Percentiles rank a stretch among this genome's conserved stretches.
Evolutionary conservation across 495 filamentous ascomycete genomes (phyloP).

Genomic region (Chaetomium fimeti): DNA sequence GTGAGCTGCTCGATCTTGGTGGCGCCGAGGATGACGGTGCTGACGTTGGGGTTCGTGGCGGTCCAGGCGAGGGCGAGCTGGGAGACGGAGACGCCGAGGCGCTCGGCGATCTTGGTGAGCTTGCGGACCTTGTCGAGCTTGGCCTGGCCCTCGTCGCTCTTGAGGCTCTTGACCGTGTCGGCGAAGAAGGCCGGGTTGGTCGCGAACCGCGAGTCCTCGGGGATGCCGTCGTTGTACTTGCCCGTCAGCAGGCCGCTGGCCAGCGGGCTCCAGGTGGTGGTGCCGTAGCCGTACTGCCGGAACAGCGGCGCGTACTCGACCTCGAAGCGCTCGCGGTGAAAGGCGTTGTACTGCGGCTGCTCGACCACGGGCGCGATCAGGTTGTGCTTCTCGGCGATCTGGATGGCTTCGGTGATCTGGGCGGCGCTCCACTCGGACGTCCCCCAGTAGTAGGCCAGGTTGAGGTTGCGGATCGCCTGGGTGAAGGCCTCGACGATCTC

Average conservation of each 20-base stretch:
- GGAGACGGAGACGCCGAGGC: slow-evolving; percentile 57
- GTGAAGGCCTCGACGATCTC: slow-evolving; percentile 86
- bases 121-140: slow-evolving; percentile 51
- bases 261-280: slow-evolving; percentile 71
- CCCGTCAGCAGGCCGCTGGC: slow-evolving; percentile 70
- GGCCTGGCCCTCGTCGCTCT: slow-evolving; percentile 34
- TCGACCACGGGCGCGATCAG: slow-evolving; percentile 82
- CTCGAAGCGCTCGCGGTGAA: slow-evolving; percentile 72
- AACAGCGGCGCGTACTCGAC: slow-evolving; percentile 67
- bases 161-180: slow-evolving; percentile 38
- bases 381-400: slow-evolving; percentile 67
- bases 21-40: slow-evolving; percentile 71
- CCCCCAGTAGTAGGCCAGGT: slow-evolving; percentile 83
- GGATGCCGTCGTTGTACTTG: slow-evolving; percentile 73
- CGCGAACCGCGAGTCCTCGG: slow-evolving; percentile 55
- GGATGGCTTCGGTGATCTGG: slow-evolving; percentile 76
- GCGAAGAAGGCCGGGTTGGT: slow-evolving; percentile 46
- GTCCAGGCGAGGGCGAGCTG: slow-evolving; percentile 72
- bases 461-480: slow-evolving; percentile 70
- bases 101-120: slow-evolving; percentile 61
- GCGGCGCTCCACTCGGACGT: slow-evolving; percentile 83
- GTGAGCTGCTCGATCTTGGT: slow-evolving; percentile 67
- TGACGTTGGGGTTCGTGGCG: slow-evolving; percentile 72
- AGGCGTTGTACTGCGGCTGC: slow-evolving; percentile 82
- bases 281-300: slow-evolving; percentile 60